Evolutionary conservation across 352 stramenopile species (phyloP), one percentile per base, ranked within the genome.

Genomic region (Phytopythium montanum): DNA sequence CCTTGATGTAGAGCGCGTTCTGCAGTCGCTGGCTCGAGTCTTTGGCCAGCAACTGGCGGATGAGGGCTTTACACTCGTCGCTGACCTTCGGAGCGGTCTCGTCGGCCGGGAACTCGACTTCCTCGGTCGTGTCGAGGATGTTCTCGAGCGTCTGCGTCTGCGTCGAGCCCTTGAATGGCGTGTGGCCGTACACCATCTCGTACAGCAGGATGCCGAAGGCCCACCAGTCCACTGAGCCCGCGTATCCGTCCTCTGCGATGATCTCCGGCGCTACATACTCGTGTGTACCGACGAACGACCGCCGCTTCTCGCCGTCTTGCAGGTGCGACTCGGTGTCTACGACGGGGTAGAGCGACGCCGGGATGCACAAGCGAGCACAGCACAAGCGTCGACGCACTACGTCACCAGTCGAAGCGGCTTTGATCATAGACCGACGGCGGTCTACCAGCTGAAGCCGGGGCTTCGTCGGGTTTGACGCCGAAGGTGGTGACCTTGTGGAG

Each of bases 1-100:
- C 74, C 76, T 97, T 94, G 59, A 98, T 97, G 29, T 97, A 74
- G 29, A 87, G 72, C 66, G 92, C 85, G 50, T 98, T 84, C 67
- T 97, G 96, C 13, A 98, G 65, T 19, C 98, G 68, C 46, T 75
- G 62, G 38, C 26, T 41, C 18, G 68, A 60, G 25, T 56, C 67
- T 50, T 79, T 76, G 38, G 56, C 56, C 2, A 82, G 63, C 26
- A 82, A 57, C 23, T 62, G 56, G 23, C 66, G 60, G 63, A 94
- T 90, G 39, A 98, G 71, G 64, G 97, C 88, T 28, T 79, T 79
- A 41, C 74, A 82, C 29, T 88, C 69, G 1, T 69, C 60, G 50
- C 65, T 79, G 26, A 81, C 61, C 31, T 76, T 69, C 33, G 95
- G 34, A 2, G 3, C 34, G 8, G 34, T 3, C 34, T 41, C 83